Evolutionary conservation across 352 stramenopile species (phyloP).

Genomic region (Globisporangium echinulatum): DNA sequence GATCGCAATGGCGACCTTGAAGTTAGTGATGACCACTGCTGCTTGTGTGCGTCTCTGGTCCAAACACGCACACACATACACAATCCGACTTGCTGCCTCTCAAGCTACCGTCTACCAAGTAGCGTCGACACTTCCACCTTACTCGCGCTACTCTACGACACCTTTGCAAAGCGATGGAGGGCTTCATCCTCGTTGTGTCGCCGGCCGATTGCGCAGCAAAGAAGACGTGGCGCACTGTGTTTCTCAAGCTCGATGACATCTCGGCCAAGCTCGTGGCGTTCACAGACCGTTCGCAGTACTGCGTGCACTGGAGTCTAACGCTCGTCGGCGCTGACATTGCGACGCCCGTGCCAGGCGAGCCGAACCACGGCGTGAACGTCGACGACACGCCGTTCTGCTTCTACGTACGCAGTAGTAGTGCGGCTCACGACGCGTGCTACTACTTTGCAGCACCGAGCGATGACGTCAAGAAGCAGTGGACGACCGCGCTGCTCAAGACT

Average conservation of each 20-base stretch:
- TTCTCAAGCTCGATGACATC: conserved; percentile 60
- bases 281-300: conserved; percentile 34
- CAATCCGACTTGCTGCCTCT: neutral
- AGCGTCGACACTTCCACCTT: too few species aligned
- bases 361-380: conserved; percentile 36
- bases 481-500: conserved; percentile 34
- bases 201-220: conserved; percentile 21
- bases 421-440: conserved; percentile 22
- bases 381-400: conserved; percentile 54
- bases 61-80: neutral
- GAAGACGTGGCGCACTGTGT: conserved; percentile 43
- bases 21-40: neutral
- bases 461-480: conserved; percentile 48
- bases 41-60: too few species aligned
- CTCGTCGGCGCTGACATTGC: conserved; percentile 46
- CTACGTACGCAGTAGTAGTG: conserved; percentile 39
- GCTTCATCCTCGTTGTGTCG: conserved; percentile 31
- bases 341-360: conserved; percentile 47
- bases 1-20: neutral
- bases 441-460: conserved; percentile 39
- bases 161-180: conserved; percentile 27
- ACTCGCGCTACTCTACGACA: too few species aligned
- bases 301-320: conserved; percentile 42
- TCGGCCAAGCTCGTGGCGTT: conserved; percentile 56
- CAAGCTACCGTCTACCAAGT: too few species aligned